Base-by-base conservation (phyloP, 2,329 filamentous ascomycete species). In the Fusarium incarnatum region DNA sequence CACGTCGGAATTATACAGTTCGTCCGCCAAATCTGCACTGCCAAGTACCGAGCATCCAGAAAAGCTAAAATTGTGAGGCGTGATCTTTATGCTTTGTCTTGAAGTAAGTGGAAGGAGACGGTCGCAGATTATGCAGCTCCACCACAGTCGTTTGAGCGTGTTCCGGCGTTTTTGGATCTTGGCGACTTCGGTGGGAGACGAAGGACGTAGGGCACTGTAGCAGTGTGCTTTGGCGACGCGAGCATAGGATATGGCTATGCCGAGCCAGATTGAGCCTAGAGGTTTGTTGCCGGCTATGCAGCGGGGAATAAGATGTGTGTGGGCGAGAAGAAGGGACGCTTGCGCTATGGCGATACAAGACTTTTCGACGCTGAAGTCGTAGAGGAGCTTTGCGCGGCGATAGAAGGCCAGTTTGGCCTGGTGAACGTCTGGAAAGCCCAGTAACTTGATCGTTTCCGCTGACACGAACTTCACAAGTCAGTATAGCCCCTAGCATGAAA, bases 91-190 rank as follows among this genome's bases (percentile, higher is more conserved):
- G 9, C 63, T 74, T 8, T 74, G 73, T 3, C 73, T 66, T 0
- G 73, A 75, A 0, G 73, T 75, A 3, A 75, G 61, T 0, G 73
- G 73, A 0, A 75, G 59, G 0, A 75, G 22, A 4, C 73, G 68
- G 16, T 75, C 73, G 34, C 70, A 73, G 13, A 75, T 72, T 13
- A 75, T 72, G 22, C 73, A 75, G 41, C 73, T 75, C 73, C 73
- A 75, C 73, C 73, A 75, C 0, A 75, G 45, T 1, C 73, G 65
- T 9, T 75, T 75, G 3, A 75, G 65, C 0, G 68, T 70, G 10
- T 73, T 75, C n/a, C 70, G 68, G 0, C 60, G 56, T 3, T 73
- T 75, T 27, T 64, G 60, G 0, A 60, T 48, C 6, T 68, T 62
- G 12, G 60, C 61, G 0, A 68, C 59, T 23, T 72, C 64, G 2